Conservation (phyloP, 768 basidiomycete genomes). For the Zangia roseola region DNA sequence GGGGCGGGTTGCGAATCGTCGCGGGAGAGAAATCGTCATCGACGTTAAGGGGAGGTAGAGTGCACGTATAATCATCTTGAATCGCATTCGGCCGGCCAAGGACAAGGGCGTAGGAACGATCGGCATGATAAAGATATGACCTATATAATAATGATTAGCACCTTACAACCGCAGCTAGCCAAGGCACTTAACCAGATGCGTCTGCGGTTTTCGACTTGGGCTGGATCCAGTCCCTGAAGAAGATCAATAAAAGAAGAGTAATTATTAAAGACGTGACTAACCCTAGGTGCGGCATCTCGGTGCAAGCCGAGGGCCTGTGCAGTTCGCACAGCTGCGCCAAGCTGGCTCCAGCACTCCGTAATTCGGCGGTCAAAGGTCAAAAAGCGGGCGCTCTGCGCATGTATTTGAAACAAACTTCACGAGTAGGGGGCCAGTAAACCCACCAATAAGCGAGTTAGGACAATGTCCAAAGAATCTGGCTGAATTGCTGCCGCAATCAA, state of each 20-base stretch:
- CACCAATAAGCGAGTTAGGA: conserved; percentile 84
- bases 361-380: conserved; percentile 76
- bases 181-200: conserved; percentile 68
- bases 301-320: conserved; percentile 93
- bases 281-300: conserved; percentile 82
- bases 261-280: conserved; percentile 35
- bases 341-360: conserved; percentile 94
- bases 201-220: conserved; percentile 83
- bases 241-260: conserved; percentile 3
- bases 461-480: conserved; percentile 87
- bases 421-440: conserved; percentile 9
- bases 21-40: conserved; percentile 55
- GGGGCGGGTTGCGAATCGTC: conserved; percentile 48
- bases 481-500: conserved; percentile 92
- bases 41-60: conserved; percentile 70
- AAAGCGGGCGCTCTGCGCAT: conserved; percentile 63
- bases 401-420: conserved; percentile 10
- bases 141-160: conserved; percentile 34
- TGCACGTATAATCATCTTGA: conserved; percentile 86
- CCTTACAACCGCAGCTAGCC: background rate
- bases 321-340: conserved; percentile 89
- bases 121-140: conserved; percentile 92
- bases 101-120: conserved; percentile 89
- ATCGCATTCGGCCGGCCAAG: conserved; percentile 88
- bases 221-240: conserved; percentile 64